Base-by-base conservation (phyloP, 805 yeast genomes). In the Lachancea meyersii region DNA sequence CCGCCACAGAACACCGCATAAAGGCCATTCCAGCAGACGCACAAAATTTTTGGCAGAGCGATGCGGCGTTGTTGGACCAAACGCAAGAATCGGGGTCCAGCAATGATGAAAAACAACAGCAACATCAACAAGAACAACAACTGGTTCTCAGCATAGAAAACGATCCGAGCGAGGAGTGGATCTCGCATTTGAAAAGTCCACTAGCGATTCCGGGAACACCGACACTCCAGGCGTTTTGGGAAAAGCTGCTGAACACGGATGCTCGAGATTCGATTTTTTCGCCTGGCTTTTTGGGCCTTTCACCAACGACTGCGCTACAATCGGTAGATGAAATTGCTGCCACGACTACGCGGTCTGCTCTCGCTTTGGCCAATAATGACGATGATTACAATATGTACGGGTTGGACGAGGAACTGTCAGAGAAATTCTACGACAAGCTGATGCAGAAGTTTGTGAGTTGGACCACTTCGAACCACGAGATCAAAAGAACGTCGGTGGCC, bases 341-440 rank as follows among this genome's bases (percentile, higher is more conserved):
- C 13, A 14, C 13, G 4, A 18, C 18, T 14, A 8, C 19, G 8
- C 17, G 16, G 35, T 19, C 22, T 4, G 23, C 9, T 10, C 6
- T 13, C 18, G n/a, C 6, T 8, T 10, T 23, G 4, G 14, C 35
- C 10, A 31, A 14, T 13, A 24, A 27, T 32, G 48, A 35, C 31
- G 47, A 44, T 20, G 46, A 48, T 17, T 34, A 26, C 24, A 44
- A 40, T 30, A 38, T 35, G 20, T 45, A 27, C 23, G 44, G 38
- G 23, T 33, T 46, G 17, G 48, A 42, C 35, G 41, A 39, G 28
- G 44, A 45, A 26, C 41, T 40, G 35, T 22, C 46, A 21, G 45
- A 43, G 23, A 31, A 27, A 24, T 23, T 39, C n/a, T 38, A 43
- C 23, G 35, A 16, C 9, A 34, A 45, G 27, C 30, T 47, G 28